A percentile compares a stretch with the other conserved stretches of the same genome.
phyloP scores from a whole-genome alignment of 2,329 filamentous ascomycete species.

The Periglandula ipomoeae region DNA sequence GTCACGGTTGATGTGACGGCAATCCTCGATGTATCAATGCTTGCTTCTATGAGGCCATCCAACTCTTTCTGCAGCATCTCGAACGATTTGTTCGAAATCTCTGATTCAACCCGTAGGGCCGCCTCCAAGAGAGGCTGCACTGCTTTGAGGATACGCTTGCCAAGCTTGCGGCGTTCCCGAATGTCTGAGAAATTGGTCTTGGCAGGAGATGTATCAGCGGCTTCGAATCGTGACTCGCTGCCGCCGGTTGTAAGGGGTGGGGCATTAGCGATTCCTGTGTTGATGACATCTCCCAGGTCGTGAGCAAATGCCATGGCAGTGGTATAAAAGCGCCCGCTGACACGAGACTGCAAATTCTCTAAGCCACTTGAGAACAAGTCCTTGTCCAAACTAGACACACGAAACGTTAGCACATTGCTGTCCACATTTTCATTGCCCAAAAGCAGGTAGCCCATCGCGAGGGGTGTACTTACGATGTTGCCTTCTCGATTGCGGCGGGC shows the following conservation, averaged over 20 bases:
- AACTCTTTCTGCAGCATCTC: slow-evolving; percentile 65
- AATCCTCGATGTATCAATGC: slow-evolving; percentile 46
- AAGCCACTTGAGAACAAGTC: slow-evolving; percentile 48
- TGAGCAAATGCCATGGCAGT: slow-evolving; percentile 47
- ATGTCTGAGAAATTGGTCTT: slow-evolving; percentile 55
- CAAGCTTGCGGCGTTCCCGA: slow-evolving; percentile 74
- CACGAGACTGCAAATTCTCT: slow-evolving; percentile 36
- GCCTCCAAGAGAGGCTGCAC: slow-evolving; percentile 70
- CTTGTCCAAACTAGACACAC: slow-evolving; percentile 49
- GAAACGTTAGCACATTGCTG: slow-evolving; percentile 23
- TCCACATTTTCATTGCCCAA: background rate
- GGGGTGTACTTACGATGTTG: slow-evolving; percentile 57
- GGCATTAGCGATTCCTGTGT: slow-evolving; percentile 36
- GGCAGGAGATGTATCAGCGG: slow-evolving; percentile 37
- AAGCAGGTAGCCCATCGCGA: background rate
- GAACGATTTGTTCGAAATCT: slow-evolving; percentile 60
- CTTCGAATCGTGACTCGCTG: slow-evolving; percentile 20
- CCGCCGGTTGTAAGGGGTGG: background rate
- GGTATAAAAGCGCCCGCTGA: slow-evolving; percentile 49
- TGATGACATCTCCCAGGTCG: slow-evolving; percentile 47
- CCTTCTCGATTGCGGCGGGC: slow-evolving; percentile 69
- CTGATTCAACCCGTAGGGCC: slow-evolving; percentile 72
- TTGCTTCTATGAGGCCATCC: slow-evolving; percentile 61
- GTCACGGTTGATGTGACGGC: slow-evolving; percentile 27
- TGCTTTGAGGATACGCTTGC: slow-evolving; percentile 79